A percentile compares a stretch with the other conserved stretches of the same genome.
These are phyloP conservation scores for Spergularia azorica DNA, from an alignment of 179 eudicot genomes.

Conservation along the genomic window DNA sequence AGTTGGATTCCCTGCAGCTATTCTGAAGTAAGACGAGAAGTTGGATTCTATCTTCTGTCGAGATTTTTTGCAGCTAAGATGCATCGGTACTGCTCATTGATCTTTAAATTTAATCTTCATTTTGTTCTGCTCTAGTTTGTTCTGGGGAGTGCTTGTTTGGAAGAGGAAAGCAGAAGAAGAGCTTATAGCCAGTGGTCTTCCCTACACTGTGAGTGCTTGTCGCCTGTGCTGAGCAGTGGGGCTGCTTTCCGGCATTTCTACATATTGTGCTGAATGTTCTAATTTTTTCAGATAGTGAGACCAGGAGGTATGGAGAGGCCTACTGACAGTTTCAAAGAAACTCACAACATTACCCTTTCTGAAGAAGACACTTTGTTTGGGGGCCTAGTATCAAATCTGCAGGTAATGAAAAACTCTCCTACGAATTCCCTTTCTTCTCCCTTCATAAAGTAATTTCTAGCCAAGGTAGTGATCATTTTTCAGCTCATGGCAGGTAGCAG, in stretches of 20 bases:
- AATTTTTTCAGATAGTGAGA: conserved; percentile 73
- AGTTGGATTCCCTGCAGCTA: conserved; percentile 86
- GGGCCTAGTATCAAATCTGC: conserved; percentile 89
- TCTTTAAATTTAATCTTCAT: conserved; percentile 13
- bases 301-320: conserved; percentile 99
- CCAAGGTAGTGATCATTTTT: conserved; percentile 16
- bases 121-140: conserved; percentile 54
- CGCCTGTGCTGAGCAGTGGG: not conserved
- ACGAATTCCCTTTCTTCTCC: not conserved
- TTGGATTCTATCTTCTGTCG: not conserved
- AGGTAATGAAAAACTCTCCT: conserved; percentile 42
- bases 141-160: conserved; percentile 93
- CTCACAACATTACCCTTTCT: conserved; percentile 75
- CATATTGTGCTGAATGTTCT: conserved; percentile 4
- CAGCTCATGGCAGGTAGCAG: conserved; percentile 66
- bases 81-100: not conserved
- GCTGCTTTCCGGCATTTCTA: not conserved
- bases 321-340: conserved; percentile 84
- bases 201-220: conserved; percentile 70
- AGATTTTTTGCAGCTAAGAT: not conserved
- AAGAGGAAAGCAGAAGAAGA: conserved; percentile 93
- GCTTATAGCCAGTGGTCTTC: conserved; percentile 83
- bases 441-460: not conserved
- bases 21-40: conserved; percentile 61
- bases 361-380: conserved; percentile 83